phyloP scores from a whole-genome alignment of 306 rosid genomes.

The Malus fusca region DNA sequence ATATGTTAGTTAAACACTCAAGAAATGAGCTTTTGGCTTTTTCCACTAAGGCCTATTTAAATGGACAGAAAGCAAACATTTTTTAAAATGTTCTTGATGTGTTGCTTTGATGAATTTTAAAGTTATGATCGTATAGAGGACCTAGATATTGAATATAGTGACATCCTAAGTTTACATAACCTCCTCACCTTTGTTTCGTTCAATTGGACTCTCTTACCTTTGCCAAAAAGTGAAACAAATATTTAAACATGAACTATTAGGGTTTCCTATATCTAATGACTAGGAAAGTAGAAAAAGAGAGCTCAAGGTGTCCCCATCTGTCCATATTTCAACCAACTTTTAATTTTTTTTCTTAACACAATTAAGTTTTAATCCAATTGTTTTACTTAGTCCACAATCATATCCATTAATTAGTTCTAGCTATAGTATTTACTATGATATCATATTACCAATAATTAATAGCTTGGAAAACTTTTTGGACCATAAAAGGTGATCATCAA shows the following conservation, averaged over 20 bases:
- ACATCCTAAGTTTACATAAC: constrained; percentile 11
- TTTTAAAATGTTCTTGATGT: neutral
- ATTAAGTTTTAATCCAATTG: constrained; percentile 3
- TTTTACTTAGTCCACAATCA: constrained; percentile 22
- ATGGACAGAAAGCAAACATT: neutral
- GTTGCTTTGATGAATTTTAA: neutral
- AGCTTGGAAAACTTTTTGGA: constrained; percentile 6
- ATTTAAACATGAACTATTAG: neutral
- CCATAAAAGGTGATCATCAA: constrained; percentile 5
- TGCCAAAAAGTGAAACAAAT: neutral
- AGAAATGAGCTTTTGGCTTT: neutral
- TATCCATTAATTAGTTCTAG: neutral
- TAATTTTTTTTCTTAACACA: neutral
- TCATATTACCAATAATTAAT: constrained; percentile 2
- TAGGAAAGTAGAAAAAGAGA: constrained; percentile 21
- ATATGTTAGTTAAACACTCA: neutral
- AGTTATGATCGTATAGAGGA: neutral
- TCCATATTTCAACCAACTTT: neutral
- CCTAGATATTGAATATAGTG: neutral
- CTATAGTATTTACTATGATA: neutral
- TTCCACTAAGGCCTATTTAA: neutral
- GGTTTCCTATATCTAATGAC: constrained; percentile 18
- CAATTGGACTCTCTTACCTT: constrained; percentile 17
- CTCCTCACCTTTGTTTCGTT: constrained; percentile 11
- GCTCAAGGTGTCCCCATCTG: constrained; percentile 14